A percentile compares a stretch with the other conserved stretches of the same genome.
phyloP scores from a whole-genome alignment of 352 stramenopile genomes.

The Phytophthora sojae region DNA sequence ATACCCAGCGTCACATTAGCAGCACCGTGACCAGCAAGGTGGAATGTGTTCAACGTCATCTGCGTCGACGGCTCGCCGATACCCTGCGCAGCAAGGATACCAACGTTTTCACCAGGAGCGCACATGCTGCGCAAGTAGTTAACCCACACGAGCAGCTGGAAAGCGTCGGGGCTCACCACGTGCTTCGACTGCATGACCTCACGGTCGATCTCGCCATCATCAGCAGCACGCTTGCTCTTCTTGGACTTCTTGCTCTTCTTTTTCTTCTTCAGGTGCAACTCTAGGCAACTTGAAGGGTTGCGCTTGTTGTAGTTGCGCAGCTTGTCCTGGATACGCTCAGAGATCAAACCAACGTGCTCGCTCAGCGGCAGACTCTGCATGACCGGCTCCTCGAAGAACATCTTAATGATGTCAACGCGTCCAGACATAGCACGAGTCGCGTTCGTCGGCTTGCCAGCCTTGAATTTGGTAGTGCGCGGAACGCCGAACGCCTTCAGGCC shows the following conservation, averaged over 20 bases:
- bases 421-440: conserved; percentile 81
- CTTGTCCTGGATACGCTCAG: conserved; percentile 87
- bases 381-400: conserved; percentile 77
- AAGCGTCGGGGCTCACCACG: conserved; percentile 76
- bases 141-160: conserved; percentile 96
- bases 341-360: conserved; percentile 88
- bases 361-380: conserved; percentile 89
- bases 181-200: conserved; percentile 85
- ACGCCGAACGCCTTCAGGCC: conserved; percentile 83
- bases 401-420: conserved; percentile 83
- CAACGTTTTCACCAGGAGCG: conserved; percentile 98
- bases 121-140: conserved; percentile 98
- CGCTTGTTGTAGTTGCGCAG: conserved; percentile 80
- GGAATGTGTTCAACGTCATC: conserved; percentile 99
- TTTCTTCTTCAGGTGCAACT: conserved; percentile 45
- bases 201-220: conserved; percentile 59
- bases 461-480: conserved; percentile 80
- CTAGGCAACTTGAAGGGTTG: conserved; percentile 79
- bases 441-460: conserved; percentile 70
- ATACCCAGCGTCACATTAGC: conserved; percentile 99
- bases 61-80: conserved; percentile 99
- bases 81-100: conserved; percentile 98
- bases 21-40: conserved; percentile 98
- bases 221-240: conserved; percentile 52
- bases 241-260: conserved; percentile 86